Evolutionary conservation across 2,329 filamentous ascomycete genomes (phyloP), one percentile per base, ranked within the genome.

Genomic region (Monilinia polystroma): DNA sequence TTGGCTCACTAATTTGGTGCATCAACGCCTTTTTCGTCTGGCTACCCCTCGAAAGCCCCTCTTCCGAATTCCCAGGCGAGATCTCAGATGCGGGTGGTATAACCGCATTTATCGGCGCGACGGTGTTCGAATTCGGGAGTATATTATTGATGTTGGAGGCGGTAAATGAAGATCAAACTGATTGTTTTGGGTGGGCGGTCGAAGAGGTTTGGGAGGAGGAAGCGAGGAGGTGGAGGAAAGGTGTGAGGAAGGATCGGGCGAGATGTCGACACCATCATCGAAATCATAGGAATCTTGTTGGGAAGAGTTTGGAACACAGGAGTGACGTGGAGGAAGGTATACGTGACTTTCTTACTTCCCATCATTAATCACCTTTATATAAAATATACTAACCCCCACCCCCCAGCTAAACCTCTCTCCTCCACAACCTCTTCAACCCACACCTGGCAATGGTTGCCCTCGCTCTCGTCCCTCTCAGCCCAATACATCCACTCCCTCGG

Each of bases 101-200:
- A 29, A 86, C 84, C 0, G 87, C 85, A 0, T 86, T 89, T 71
- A 81, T 90, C n/a, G 88, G 88, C 4, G 87, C 87, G 0, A 88
- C 86, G 0, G 78, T 90, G 8, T 90, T 91, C 74, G 86, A 88
- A 70, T 64, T 88, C 4, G 88, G 87, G 0, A 86, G 85, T 47
- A 73, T 90, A 1, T 76, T 90, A 1, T 79, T 90, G 35, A 80
- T 90, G 76, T 78, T 89, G 1, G 88, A 91, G 75, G 88, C 88
- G 4, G 80, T 90, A n/a, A 91, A 91, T 73, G 85, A 87, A 72
- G 86, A 89, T 71, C 79, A 83, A 16, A 78, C 82, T 0, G 85
- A 84, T 16, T 91, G 88, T 74, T 90, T 90, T 73, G 88, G 88
- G 4, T 91, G 87, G 87, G 88, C 87, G 0, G 71, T 90, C 1